Base-by-base conservation (phyloP, 805 yeast species). In the Lipomyces orientalis region DNA sequence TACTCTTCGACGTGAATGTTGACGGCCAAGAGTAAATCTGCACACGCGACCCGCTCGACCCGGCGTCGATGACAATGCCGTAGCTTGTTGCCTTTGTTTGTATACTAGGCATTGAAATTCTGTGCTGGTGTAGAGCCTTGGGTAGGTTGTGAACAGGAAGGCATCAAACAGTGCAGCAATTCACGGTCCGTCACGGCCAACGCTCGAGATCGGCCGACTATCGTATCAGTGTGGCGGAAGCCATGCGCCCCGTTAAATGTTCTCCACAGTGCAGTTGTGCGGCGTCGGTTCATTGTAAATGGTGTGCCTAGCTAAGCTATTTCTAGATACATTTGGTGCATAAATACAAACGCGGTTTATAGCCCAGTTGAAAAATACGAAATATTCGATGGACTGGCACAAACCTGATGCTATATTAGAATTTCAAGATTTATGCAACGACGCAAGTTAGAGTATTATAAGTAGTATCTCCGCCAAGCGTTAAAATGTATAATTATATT, bases 61-160 rank as follows among this genome's bases (percentile, higher is more conserved):
- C 99, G 0, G 98, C 92, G 78, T 94, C 99, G 2, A 94, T 85
- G 16, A 94, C 96, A 37, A 95, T 88, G 34, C 97, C 98, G 81
- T 91, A 93, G 55, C 72, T 74, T 14, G 54, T 51, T 10, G 34
- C 39, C 9, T 43, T 10, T 14, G 63, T 16, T 31, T 55, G 63
- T n/a, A 62, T 34, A 10, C 60, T 37, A 54, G 66, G 66, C 66
- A 64, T 64, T 29, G 39, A 6, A 43, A 43, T 5, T 43, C 49
- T 43, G 49, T n/a, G 49, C 22, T 43, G 49, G n/a, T n/a, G 22
- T n/a, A 19, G 43, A 37, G 43, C 14, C 43, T 16, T 16, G 16
- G 43, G 43, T 37, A 12, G 43, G 43, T 43, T 43, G 49, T 43
- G n/a, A 43, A n/a, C 49, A 12, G 43, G 43, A 37, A 37, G 6